Evolutionary conservation across 805 yeast genomes (phyloP), one percentile per base, ranked within the genome.

Genomic region (Candida methanosorbosa): DNA sequence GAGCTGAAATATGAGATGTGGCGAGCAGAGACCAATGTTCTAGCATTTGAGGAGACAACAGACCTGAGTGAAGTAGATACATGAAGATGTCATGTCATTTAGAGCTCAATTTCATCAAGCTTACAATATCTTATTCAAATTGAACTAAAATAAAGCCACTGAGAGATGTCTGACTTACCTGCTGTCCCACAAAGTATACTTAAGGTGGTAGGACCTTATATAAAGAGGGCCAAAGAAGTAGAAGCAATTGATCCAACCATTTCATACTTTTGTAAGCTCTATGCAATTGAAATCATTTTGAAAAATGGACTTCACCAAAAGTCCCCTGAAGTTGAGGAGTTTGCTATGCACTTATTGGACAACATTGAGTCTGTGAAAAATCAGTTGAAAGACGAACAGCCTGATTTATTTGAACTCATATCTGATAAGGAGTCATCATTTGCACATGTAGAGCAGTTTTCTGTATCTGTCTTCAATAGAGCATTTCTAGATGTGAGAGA

Each of bases 251-350:
- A 83, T 41, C 87, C 94, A 0, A 59, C 79, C 9, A 70, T 85
- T 20, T 64, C 90, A 5, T 85, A 84, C 56, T 82, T 72, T 55
- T 81, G 92, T 56, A 68, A 66, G 54, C 52, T 81, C 33, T 79
- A 81, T 49, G 83, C 87, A 0, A 78, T 83, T 3, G 90, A 88
- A 54, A 64, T 73, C 46, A 77, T 90, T 4, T 59, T 90, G 16
- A 65, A 66, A 25, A 56, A 69, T 29, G 70, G 75, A 36, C 59
- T 78, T 16, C 95, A 87, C 48, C 59, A 70, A 17, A 45, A 61
- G 2, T 71, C 72, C 39, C 59, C 64, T 7, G 80, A 69, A 12
- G 71, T 72, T 20, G 85, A 84, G 12, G 48, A 45, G 2, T 74
- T 72, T 44, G 84, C 90, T 0, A 59, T 79, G 31, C 49, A 53